phyloP scores from a whole-genome alignment of 106 monocot genomes.

The Amphibolis antarctica region DNA sequence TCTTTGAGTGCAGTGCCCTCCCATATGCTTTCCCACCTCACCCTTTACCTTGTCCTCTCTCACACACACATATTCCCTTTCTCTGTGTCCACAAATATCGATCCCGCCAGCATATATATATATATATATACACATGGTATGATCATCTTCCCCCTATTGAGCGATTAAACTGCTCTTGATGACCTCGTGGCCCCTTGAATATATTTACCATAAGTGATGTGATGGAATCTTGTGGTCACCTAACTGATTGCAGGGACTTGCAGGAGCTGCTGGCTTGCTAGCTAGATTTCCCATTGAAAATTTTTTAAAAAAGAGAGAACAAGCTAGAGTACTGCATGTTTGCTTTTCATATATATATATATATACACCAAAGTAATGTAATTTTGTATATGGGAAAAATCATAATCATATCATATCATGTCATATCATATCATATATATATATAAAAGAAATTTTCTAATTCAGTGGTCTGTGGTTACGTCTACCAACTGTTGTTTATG shows the following conservation, averaged over 20 bases:
- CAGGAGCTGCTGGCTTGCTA: too few species aligned
- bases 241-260: neutral
- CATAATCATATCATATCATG: too few species aligned
- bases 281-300: too few species aligned
- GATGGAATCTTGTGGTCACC: neutral
- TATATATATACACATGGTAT: too few species aligned
- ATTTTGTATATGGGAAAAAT: too few species aligned
- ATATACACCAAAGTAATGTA: neutral
- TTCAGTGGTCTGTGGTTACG: too few species aligned
- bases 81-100: neutral
- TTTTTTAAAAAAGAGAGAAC: neutral
- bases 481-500: too few species aligned
- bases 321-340: neutral
- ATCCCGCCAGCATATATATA: too few species aligned
- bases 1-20: constrained; percentile 14
- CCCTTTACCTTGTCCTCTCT: constrained; percentile 7
- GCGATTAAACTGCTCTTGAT: neutral
- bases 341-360: neutral
- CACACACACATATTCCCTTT: constrained; percentile 4
- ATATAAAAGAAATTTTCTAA: too few species aligned
- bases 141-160: too few species aligned
- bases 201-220: neutral
- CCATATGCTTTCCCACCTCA: neutral
- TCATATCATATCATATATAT: too few species aligned
- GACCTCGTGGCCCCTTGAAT: neutral